These are phyloP conservation scores for Mycena chlorophos DNA, from an alignment of 768 basidiomycete species.

Conservation along the genomic window DNA sequence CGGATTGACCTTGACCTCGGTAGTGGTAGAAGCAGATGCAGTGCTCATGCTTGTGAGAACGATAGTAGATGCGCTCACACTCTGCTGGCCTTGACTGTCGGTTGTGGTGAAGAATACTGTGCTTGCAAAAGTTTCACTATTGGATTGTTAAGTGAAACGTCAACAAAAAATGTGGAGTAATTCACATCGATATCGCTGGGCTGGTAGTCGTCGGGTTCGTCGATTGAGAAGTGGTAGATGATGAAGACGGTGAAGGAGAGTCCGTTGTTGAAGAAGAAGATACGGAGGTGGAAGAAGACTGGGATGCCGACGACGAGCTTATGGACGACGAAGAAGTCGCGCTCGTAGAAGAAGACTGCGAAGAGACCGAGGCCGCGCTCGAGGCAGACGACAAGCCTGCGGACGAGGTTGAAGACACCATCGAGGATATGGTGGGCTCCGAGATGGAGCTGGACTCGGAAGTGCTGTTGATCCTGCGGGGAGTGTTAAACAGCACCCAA, in stretches of 20 bases:
- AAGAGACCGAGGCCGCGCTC: slow-evolving; percentile 19
- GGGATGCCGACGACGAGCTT: slow-evolving; percentile 5
- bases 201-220: slow-evolving; percentile 20
- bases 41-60: slow-evolving; percentile 58
- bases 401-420: slow-evolving; percentile 19
- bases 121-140: slow-evolving; percentile 54
- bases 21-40: slow-evolving; percentile 59
- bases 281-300: slow-evolving; percentile 23
- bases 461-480: no score
- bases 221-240: slow-evolving; percentile 21
- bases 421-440: slow-evolving; percentile 9
- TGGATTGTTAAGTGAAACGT: slow-evolving; percentile 13
- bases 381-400: slow-evolving; percentile 17
- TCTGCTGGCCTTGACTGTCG: slow-evolving; percentile 50
- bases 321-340: slow-evolving; percentile 24
- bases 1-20: slow-evolving; percentile 67
- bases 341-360: slow-evolving; percentile 19
- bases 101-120: slow-evolving; percentile 62
- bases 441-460: no score
- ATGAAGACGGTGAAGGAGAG: not conserved
- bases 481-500: no score
- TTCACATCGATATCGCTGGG: slow-evolving; percentile 23
- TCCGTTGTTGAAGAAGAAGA: slow-evolving; percentile 19
- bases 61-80: slow-evolving; percentile 50
- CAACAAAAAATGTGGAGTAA: slow-evolving; percentile 2